phyloP scores from a whole-genome alignment of 345 rosid genomes.

The Eucalyptus sp. region DNA sequence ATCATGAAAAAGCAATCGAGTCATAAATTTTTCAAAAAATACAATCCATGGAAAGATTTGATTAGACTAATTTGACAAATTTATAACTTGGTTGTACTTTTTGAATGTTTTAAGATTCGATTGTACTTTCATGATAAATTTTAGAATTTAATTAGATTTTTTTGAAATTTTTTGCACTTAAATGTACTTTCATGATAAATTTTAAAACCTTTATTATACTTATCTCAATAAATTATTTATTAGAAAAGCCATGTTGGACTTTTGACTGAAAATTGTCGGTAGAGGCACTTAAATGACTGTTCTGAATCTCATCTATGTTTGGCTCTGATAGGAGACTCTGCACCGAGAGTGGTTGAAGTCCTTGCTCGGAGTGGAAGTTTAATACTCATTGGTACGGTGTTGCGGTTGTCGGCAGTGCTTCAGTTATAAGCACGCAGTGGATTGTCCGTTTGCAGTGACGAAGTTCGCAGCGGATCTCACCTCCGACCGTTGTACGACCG shows the following conservation, averaged over 20 bases:
- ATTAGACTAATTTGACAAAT: too few species aligned
- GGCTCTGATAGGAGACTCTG: not conserved
- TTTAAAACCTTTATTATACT: fast-evolving
- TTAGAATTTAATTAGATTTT: too few species aligned
- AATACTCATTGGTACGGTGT: not conserved
- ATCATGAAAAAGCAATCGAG: not conserved
- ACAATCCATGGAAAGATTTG: too few species aligned
- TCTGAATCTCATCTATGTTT: not conserved
- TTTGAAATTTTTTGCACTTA: too few species aligned
- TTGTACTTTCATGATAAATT: fast-evolving
- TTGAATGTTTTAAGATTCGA: too few species aligned
- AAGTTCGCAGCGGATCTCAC: not conserved
- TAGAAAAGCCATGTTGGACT: not conserved
- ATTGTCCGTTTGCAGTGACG: not conserved
- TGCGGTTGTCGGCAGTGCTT: not conserved
- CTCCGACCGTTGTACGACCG: not conserved
- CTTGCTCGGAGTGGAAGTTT: not conserved
- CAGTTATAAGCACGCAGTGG: not conserved
- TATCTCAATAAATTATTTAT: not conserved
- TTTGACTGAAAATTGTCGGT: not conserved
- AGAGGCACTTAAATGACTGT: not conserved
- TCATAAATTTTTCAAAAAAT: too few species aligned
- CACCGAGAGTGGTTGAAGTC: not conserved
- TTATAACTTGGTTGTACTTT: too few species aligned
- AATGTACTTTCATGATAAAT: fast-evolving